Evolutionary conservation across 2,329 filamentous ascomycete genomes (phyloP).

Genomic region (Paecilomyces formosus): DNA sequence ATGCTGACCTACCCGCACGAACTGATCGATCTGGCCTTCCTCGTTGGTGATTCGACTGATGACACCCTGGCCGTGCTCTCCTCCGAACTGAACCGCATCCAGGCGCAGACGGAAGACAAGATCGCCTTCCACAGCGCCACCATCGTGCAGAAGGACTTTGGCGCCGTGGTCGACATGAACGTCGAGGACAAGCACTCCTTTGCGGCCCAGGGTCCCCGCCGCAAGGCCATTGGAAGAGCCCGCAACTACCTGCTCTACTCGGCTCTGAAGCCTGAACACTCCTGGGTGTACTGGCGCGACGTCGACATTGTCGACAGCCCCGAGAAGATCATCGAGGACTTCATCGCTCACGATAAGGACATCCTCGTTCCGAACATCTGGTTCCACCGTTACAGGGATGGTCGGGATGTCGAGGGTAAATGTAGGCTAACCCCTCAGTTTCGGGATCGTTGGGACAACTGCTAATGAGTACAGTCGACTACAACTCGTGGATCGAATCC

Average conservation of each 20-base stretch:
- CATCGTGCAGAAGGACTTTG: constrained; percentile 89
- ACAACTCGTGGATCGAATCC: constrained; percentile 98
- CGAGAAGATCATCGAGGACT: constrained; percentile 81
- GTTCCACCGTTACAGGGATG: constrained; percentile 84
- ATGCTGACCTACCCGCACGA: constrained; percentile 90
- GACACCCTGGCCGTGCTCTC: constrained; percentile 84
- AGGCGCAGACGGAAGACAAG: constrained; percentile 65
- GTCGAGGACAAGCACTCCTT: constrained; percentile 81
- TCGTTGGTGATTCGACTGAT: constrained; percentile 85
- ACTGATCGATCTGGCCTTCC: constrained; percentile 89
- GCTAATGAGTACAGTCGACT: constrained; percentile 62
- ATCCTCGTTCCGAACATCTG: constrained; percentile 94
- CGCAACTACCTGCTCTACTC: constrained; percentile 84
- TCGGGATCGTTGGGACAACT: constrained; percentile 2
- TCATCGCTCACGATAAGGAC: constrained; percentile 88
- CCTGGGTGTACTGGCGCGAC: constrained; percentile 98
- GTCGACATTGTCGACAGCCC: constrained; percentile 94
- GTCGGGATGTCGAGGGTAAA: constrained; percentile 83
- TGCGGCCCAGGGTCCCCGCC: constrained; percentile 77
- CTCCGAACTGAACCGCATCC: constrained; percentile 79
- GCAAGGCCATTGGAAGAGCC: constrained; percentile 83
- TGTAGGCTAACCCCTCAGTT: constrained; percentile 52
- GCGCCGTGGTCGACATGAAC: constrained; percentile 63
- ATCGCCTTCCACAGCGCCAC: constrained; percentile 77
- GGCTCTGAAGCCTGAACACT: constrained; percentile 85